Evolutionary conservation across 2,329 filamentous ascomycete species (phyloP), one percentile per base, ranked within the genome.

Genomic region (Microsporum ferrugineum): DNA sequence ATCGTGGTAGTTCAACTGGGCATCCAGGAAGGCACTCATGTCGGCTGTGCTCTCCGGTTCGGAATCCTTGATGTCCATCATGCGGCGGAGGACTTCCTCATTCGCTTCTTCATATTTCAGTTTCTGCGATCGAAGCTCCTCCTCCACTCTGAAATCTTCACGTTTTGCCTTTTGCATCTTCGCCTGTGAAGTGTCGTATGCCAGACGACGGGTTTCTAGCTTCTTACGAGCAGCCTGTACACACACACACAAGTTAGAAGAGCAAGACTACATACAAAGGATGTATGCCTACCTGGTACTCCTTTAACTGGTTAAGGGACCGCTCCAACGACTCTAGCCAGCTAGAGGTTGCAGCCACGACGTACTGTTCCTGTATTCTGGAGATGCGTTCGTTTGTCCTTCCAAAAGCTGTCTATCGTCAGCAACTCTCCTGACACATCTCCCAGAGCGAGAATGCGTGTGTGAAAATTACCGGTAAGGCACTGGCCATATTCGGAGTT

Each of bases 81-180:
- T 97, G 60, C 92, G 84, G 63, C 92, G 84, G 68, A 87, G 82
- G 60, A 97, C 91, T 69, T 97, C 92, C 70, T 97, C 92, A 70
- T 84, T 94, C 14, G 89, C 87, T 77, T 97, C 94, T 71, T 97
- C 94, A 71, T 96, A 97, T 76, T 97, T 97, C 68, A 89, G 88
- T 73, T 95, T 95, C 72, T 94, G 89, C 33, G 85, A 83, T 61
- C 92, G 88, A 60, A 96, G 82, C 74, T 97, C 92, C 71, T 97
- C 92, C 73, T 97, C 94, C 61, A 94, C 82, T 64, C 90, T 83
- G 77, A 94, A 95, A 72, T 97, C 92, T 70, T 97, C 92, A 69
- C 87, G 90, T 78, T 95, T 95, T 29, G 88, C 86, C 75, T 96
- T 96, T 70, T 95, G 87, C 84, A 96, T 86, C 79, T 96, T 96